Evolutionary conservation across 257 asterid genomes (phyloP).

Genomic region (Lithospermum erythrorhizon): DNA sequence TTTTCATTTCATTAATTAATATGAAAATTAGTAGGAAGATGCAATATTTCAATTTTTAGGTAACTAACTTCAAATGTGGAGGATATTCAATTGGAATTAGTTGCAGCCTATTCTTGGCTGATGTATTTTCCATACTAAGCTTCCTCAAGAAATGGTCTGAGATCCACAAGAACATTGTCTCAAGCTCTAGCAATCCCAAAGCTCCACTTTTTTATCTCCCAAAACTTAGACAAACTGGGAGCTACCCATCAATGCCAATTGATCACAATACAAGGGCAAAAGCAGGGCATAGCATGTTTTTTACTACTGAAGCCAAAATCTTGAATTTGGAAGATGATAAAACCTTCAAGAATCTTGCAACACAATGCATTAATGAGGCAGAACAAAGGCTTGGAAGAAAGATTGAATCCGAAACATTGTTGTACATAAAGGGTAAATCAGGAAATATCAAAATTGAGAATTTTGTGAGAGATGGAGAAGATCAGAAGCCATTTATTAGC

Average conservation of each 20-base stretch:
- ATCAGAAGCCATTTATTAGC: slow-evolving; percentile 9
- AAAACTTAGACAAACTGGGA: slow-evolving; percentile 11
- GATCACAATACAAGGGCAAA: slow-evolving; percentile 16
- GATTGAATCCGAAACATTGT: slow-evolving; percentile 19
- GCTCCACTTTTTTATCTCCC: slow-evolving; percentile 42
- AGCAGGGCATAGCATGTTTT: slow-evolving; percentile 18
- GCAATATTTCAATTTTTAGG: slow-evolving; percentile 24
- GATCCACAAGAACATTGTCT: slow-evolving; percentile 22
- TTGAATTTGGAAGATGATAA: slow-evolving; percentile 8
- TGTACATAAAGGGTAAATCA: slow-evolving; percentile 18
- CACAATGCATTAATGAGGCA: slow-evolving; percentile 30
- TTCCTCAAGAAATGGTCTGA: slow-evolving; percentile 47
- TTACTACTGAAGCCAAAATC: slow-evolving; percentile 15
- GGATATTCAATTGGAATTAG: slow-evolving; percentile 70
- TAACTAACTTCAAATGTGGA: slow-evolving; percentile 59
- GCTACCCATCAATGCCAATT: slow-evolving; percentile 15
- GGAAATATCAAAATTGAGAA: slow-evolving; percentile 25
- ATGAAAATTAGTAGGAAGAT: no score
- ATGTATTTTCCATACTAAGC: slow-evolving; percentile 38
- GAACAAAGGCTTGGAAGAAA: slow-evolving; percentile 19
- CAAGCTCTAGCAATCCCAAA: slow-evolving; percentile 15
- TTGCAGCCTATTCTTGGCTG: slow-evolving; percentile 46
- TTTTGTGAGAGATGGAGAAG: slow-evolving; percentile 16
- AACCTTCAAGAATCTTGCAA: slow-evolving; percentile 27
- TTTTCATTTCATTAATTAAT: no score